These are phyloP conservation scores for Euphorbia schlechtendalii DNA, from an alignment of 441 rosid genomes.

Conservation along the genomic window DNA sequence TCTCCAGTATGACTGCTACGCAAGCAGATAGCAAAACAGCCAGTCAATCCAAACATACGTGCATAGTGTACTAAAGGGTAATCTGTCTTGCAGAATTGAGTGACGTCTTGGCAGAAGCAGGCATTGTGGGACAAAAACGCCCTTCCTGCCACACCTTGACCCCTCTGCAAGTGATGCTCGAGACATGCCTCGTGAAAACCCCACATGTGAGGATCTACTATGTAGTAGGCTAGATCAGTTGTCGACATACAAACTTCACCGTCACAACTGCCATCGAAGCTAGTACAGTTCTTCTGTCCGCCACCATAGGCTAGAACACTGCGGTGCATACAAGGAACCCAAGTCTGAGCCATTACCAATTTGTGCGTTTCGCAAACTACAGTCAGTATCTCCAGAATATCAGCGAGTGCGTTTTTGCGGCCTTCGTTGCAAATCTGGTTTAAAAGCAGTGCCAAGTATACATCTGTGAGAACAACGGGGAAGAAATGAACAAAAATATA, in stretches of 20 bases:
- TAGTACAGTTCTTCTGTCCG: conserved; percentile 80
- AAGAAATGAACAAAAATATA: conserved; percentile 31
- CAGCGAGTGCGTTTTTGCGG: conserved; percentile 82
- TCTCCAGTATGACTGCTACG: conserved; percentile 64
- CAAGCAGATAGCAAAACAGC: conserved; percentile 80
- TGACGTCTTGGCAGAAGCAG: conserved; percentile 67
- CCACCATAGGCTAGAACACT: conserved; percentile 78
- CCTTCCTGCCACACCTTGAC: conserved; percentile 87
- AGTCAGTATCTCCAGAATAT: conserved; percentile 81
- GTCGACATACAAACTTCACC: conserved; percentile 89
- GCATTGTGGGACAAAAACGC: conserved; percentile 67
- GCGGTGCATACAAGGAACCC: conserved; percentile 94
- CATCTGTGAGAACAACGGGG: conserved; percentile 35
- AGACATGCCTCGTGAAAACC: conserved; percentile 87
- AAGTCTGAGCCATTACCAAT: conserved; percentile 90
- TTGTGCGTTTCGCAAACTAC: conserved; percentile 74
- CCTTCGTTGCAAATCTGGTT: conserved; percentile 88
- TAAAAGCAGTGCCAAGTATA: conserved; percentile 37
- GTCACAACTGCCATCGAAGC: conserved; percentile 85
- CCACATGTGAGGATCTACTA: conserved; percentile 86
- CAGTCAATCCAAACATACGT: conserved; percentile 63
- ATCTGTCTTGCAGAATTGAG: conserved; percentile 69
- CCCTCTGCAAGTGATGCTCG: conserved; percentile 89
- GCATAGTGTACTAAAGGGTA: conserved; percentile 95
- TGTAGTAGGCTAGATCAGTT: conserved; percentile 74